Percentiles rank a stretch among this genome's conserved stretches.
Conservation (phyloP, 495 filamentous ascomycete genomes). For the Letharia columbiana region DNA sequence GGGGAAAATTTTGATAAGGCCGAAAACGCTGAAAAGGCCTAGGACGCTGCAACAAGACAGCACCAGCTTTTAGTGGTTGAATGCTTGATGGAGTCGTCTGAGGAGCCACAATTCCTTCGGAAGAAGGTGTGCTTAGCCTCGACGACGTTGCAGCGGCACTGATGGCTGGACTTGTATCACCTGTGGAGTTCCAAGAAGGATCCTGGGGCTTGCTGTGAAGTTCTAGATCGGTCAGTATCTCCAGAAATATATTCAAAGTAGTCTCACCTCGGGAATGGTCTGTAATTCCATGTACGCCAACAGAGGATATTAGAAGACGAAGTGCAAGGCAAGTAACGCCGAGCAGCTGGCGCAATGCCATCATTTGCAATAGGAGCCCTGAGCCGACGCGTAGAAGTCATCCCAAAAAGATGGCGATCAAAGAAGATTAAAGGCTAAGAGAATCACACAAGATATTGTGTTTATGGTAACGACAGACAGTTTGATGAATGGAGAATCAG, state of each 20-base stretch:
- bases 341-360: conserved; percentile 16
- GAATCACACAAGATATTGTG: background rate
- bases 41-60: background rate
- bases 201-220: background rate
- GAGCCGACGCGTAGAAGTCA: conserved; percentile 8
- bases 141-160: background rate
- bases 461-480: background rate
- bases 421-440: background rate
- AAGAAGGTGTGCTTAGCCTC: background rate
- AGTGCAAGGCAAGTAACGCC: conserved; percentile 3
- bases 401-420: conserved; percentile 1
- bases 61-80: background rate
- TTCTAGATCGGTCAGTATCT: background rate
- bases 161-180: background rate
- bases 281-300: background rate
- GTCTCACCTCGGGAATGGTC: background rate
- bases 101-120: background rate
- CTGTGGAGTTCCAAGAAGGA: background rate
- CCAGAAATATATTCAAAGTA: background rate
- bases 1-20: background rate
- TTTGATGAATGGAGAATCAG: background rate
- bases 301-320: background rate
- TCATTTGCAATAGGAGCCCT: conserved; percentile 7
- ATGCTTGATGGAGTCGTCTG: background rate
- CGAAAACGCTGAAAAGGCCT: background rate